Percentiles rank a stretch among this genome's conserved stretches.
Conservation (phyloP, 2,329 filamentous ascomycete genomes). For the Pezicula rhizophila region DNA sequence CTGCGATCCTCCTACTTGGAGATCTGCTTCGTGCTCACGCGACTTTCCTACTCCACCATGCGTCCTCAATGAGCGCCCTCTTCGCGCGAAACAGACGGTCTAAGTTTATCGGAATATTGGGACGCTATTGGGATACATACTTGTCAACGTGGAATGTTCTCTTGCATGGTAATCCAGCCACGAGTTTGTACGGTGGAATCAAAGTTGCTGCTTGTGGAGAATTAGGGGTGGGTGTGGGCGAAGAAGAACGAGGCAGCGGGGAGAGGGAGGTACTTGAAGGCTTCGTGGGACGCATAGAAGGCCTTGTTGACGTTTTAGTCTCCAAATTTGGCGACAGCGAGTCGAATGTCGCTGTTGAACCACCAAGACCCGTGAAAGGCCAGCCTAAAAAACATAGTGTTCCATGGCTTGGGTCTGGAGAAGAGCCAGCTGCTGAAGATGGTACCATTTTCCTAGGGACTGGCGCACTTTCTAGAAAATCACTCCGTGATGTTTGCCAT, state of each 20-base stretch:
- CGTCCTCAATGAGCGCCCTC: conserved; percentile 63
- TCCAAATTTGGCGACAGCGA: conserved; percentile 65
- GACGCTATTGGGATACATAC: conserved; percentile 73
- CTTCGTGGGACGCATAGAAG: conserved; percentile 72
- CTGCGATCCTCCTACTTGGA: conserved; percentile 67
- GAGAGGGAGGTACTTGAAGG: conserved; percentile 91
- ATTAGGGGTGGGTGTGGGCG: conserved; percentile 87
- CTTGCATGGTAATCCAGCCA: conserved; percentile 80
- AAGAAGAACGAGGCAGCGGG: conserved; percentile 90
- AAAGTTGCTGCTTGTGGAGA: conserved; percentile 88
- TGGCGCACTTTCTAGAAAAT: conserved; percentile 65
- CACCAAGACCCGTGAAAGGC: conserved; percentile 13
- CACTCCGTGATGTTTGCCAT: conserved; percentile 65
- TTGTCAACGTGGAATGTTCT: conserved; percentile 79
- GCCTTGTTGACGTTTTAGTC: conserved; percentile 81
- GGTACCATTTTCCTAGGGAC: conserved; percentile 82
- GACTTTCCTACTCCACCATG: conserved; percentile 84
- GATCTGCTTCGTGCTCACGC: conserved; percentile 80
- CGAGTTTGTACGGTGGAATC: conserved; percentile 73
- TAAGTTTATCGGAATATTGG: conserved; percentile 66
- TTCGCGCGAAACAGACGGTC: conserved; percentile 58
- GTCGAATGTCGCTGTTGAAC: conserved; percentile 22
- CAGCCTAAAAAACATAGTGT: conserved; percentile 24
- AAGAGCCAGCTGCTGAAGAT: conserved; percentile 64
- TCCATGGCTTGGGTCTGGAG: conserved; percentile 68